Evolutionary conservation across 139 green algal species (phyloP).

Genomic region (Klebsormidium nitens): DNA sequence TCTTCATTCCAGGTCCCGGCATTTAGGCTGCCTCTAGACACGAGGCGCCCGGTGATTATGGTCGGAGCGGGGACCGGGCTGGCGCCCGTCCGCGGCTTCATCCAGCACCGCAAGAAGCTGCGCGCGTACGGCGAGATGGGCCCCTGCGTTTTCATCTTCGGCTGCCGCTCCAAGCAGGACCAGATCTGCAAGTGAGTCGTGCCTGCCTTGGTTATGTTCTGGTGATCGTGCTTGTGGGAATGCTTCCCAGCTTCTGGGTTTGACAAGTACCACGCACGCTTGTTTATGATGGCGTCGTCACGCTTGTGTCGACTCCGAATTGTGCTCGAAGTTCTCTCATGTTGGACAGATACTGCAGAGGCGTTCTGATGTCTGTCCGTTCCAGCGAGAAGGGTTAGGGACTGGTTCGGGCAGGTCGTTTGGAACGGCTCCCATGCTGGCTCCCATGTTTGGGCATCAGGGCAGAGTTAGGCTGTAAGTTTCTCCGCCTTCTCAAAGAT

Average conservation of each 20-base stretch:
- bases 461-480: neutral
- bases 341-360: neutral
- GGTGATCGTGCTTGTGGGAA: neutral
- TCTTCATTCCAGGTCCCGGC: constrained; percentile 18
- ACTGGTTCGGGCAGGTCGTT: neutral
- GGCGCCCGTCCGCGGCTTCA: constrained; percentile 37
- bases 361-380: neutral
- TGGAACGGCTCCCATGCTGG: neutral
- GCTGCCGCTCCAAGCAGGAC: constrained; percentile 1
- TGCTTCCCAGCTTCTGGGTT: neutral
- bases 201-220: neutral
- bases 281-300: neutral
- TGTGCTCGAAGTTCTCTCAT: no score
- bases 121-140: constrained; percentile 10
- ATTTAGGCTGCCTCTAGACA: constrained; percentile 40
- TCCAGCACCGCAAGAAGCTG: constrained; percentile 17
- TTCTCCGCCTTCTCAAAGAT: neutral
- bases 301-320: no score
- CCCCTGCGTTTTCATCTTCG: neutral
- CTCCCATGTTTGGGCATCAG: neutral
- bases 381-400: neutral
- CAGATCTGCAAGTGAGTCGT: constrained; percentile 29
- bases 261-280: neutral
- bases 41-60: constrained; percentile 38
- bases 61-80: constrained; percentile 40